Base-by-base conservation (phyloP, 148 eudicot genomes). In the Silene latifolia region DNA sequence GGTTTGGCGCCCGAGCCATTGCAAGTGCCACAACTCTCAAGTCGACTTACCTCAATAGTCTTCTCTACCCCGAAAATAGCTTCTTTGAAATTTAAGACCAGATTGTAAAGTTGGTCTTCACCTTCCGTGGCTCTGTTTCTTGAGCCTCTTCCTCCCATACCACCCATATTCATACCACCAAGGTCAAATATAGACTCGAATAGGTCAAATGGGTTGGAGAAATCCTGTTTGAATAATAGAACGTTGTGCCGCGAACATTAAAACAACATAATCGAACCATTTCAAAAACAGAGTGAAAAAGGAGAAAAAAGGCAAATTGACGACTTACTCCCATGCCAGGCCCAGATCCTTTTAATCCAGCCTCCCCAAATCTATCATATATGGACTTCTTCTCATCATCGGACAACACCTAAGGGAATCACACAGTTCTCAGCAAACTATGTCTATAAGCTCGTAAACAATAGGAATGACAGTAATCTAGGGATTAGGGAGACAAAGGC, bases 381-480 rank as follows among this genome's bases (percentile, higher is more conserved):
- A 95, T 92, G 51, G 99, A 88, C 73, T 93, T 93, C 78, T 92
- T 95, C 83, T 95, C 98, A 77, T 95, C 98, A 78, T 95, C 99
- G n/a, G 97, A 92, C 73, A 95, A 83, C 58, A 92, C 97, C 99
- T 95, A 91, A 76, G 72, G 17, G 6, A 51, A 60, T 59, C 64
- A 51, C 20, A 12, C 66, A 7, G 5, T 23, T 27, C 32, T 20
- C 69, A 32, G 57, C 47, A 58, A 72, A 69, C 17, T 59, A 39
- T 0, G 25, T 47, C 47, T 42, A 56, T 19, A 57, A 47, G 44
- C 17, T 68, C 71, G 44, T 25, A 57, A 39, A 42, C 23, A 48
- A 63, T 23, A n/a, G 24, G 10, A 54, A 27, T 24, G 29, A 19
- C 25, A 42, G 57, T 44, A 64, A 51, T 51, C 61, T 1, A 76